Evolutionary conservation across 805 yeast species (phyloP).

Genomic region (Yamadazyma olivae): DNA sequence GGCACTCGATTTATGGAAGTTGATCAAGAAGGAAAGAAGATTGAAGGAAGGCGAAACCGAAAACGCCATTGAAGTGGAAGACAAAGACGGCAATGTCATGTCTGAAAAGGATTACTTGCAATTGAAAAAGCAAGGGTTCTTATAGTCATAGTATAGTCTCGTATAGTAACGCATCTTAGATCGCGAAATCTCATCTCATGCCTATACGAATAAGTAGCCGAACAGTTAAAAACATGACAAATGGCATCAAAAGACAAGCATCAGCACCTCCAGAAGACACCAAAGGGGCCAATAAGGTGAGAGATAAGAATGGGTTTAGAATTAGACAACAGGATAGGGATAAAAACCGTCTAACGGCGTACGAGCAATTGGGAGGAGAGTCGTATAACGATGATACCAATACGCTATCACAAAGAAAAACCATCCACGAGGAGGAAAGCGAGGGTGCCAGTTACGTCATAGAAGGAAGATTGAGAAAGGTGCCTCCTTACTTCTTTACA

Average conservation of each 20-base stretch:
- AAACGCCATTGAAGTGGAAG: constrained; percentile 78
- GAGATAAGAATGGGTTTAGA: constrained; percentile 49
- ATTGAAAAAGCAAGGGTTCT: constrained; percentile 85
- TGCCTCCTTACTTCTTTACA: constrained; percentile 84
- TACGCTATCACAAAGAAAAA: constrained; percentile 23
- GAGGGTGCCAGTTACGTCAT: constrained; percentile 56
- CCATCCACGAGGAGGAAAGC: constrained; percentile 53
- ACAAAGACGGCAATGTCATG: constrained; percentile 91
- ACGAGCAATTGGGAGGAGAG: constrained; percentile 38
- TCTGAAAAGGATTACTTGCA: constrained; percentile 78
- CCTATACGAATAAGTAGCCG: neutral
- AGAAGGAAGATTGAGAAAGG: constrained; percentile 63
- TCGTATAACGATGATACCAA: constrained; percentile 16
- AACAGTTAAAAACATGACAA: constrained; percentile 2
- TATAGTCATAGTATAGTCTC: no score
- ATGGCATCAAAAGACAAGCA: constrained; percentile 14
- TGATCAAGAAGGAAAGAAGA: constrained; percentile 35
- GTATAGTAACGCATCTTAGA: no score
- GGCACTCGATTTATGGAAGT: constrained; percentile 57
- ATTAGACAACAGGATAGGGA: constrained; percentile 43
- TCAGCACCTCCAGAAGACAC: constrained; percentile 12
- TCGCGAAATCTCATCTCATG: constrained; percentile 4
- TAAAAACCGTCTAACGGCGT: constrained; percentile 39
- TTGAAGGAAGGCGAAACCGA: constrained; percentile 43
- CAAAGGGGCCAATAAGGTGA: constrained; percentile 10